Evolutionary conservation across 2,329 filamentous ascomycete genomes (phyloP).

Genomic region (Colletotrichum scovillei): DNA sequence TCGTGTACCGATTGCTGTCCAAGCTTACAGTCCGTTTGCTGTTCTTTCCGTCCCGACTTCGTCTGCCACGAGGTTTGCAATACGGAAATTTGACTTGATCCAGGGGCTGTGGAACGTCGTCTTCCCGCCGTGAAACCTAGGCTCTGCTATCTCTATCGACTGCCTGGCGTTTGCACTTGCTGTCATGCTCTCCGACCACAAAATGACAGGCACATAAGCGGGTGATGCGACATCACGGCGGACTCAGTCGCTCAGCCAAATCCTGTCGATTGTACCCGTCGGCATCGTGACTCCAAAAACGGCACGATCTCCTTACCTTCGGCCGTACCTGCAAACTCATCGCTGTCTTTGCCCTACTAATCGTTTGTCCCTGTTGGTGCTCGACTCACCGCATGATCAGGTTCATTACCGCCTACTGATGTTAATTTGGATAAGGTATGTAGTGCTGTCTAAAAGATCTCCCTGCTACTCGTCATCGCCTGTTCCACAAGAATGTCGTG

Average conservation of each 20-base stretch:
- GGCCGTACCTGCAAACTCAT: background rate
- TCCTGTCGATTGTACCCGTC: background rate
- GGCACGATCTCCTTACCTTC: background rate
- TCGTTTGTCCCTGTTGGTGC: background rate
- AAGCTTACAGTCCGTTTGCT: background rate
- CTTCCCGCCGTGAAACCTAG: background rate
- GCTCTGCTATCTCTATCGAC: background rate
- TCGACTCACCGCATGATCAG: background rate
- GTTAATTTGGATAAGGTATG: no score
- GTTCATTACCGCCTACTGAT: background rate
- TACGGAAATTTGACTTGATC: background rate
- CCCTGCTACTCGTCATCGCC: background rate
- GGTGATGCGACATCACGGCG: background rate
- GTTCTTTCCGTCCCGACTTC: background rate
- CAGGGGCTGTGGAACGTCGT: background rate
- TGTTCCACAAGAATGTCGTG: background rate
- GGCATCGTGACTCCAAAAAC: background rate
- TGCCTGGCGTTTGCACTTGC: background rate
- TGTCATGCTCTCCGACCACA: background rate
- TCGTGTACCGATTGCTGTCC: background rate
- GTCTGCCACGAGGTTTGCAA: background rate
- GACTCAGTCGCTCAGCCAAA: background rate
- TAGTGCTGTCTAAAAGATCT: background rate
- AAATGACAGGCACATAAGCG: background rate
- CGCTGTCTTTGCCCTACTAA: background rate